Evolutionary conservation across 352 stramenopile species (phyloP).

Genomic region (Blastocystis hominis): DNA sequence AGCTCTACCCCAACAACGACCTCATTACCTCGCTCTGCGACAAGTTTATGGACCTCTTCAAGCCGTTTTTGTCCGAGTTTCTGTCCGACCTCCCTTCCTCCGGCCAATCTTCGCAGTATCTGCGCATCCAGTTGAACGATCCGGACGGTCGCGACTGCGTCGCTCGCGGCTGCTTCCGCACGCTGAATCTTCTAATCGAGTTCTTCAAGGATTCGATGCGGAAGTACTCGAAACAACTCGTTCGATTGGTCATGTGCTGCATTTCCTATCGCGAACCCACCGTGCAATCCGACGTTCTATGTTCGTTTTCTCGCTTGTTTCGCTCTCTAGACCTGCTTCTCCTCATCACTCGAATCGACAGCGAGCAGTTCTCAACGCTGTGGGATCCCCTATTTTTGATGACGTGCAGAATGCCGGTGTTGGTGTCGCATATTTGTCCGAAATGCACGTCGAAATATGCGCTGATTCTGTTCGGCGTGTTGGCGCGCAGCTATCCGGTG

Average conservation of each 20-base stretch:
- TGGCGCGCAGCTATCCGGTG: background rate
- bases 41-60: background rate
- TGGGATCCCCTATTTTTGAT: background rate
- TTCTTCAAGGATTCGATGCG: background rate
- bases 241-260: background rate
- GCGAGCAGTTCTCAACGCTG: background rate
- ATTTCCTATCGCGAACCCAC: background rate
- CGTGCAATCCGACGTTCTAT: background rate
- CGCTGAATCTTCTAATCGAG: background rate
- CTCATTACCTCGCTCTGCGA: background rate
- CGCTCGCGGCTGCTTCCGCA: background rate
- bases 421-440: background rate
- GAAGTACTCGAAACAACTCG: background rate
- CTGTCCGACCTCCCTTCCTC: background rate
- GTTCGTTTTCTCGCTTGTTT: background rate
- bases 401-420: background rate
- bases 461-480: background rate
- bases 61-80: background rate
- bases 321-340: background rate
- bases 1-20: background rate
- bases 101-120: background rate
- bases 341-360: background rate
- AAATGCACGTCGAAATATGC: background rate
- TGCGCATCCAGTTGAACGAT: background rate
- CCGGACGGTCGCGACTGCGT: background rate